Evolutionary conservation across 495 filamentous ascomycete species (phyloP).

Genomic region (Hyaloscypha finlandica): DNA sequence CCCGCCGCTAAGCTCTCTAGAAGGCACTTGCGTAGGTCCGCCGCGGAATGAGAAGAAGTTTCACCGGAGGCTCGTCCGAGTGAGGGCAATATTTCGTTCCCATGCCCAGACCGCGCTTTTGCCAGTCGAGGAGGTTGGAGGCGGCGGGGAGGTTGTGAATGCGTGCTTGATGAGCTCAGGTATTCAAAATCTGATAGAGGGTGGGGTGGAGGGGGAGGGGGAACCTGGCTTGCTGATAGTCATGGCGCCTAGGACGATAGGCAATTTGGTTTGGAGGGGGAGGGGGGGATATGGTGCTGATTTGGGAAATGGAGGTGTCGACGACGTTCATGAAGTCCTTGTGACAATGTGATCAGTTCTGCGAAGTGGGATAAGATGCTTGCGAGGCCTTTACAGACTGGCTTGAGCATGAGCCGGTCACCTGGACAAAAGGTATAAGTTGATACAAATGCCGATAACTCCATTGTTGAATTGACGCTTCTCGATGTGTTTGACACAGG

Average conservation of each 20-base stretch:
- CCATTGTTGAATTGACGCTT: no score
- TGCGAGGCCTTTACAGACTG: no score
- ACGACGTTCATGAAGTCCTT: no score
- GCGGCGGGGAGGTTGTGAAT: conserved; percentile 9
- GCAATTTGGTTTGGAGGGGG: background rate
- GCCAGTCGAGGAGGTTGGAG: conserved; percentile 47
- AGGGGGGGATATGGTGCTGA: no score
- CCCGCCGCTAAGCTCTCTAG: conserved; percentile 38
- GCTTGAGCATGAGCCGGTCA: no score
- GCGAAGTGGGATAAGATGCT: no score
- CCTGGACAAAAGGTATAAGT: no score
- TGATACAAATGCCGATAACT: no score
- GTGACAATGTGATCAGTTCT: no score
- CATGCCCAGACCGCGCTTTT: conserved; percentile 50
- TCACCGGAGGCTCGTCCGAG: background rate
- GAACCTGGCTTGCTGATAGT: conserved; percentile 30
- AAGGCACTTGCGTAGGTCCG: conserved; percentile 37
- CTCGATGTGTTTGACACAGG: no score
- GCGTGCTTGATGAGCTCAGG: background rate
- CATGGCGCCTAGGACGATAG: conserved; percentile 35
- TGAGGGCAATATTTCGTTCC: conserved; percentile 52
- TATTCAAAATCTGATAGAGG: background rate
- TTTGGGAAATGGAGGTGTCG: no score
- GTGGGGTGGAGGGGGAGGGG: background rate
- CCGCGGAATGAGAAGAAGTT: background rate